A percentile compares a stretch with the other conserved stretches of the same genome.
Evolutionary conservation across 148 eudicot genomes (phyloP).

Genomic region (Cornus controversa): DNA sequence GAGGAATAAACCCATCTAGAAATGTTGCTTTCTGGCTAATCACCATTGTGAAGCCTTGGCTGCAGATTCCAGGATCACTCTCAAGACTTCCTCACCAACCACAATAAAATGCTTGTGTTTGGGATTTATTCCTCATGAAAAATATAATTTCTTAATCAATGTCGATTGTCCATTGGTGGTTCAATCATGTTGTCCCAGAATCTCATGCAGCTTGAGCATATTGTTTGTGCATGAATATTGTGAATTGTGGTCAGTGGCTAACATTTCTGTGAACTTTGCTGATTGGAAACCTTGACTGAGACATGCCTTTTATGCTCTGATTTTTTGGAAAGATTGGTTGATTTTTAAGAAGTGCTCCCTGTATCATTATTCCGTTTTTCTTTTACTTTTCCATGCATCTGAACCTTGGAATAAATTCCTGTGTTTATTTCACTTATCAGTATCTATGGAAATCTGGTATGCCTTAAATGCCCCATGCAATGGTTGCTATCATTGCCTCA

Average conservation of each 20-base stretch:
- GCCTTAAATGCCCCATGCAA: conserved; percentile 12
- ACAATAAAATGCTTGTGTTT: conserved; percentile 17
- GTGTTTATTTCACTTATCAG: conserved; percentile 33
- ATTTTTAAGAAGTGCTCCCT: conserved; percentile 4
- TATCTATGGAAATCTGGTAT: conserved; percentile 16
- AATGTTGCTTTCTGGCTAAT: conserved; percentile 16
- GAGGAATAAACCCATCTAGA: conserved; percentile 7
- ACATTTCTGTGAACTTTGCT: conserved; percentile 17
- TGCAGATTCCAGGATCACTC: conserved; percentile 9
- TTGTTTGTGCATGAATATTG: conserved; percentile 16
- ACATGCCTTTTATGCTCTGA: conserved; percentile 15
- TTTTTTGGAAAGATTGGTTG: conserved; percentile 12
- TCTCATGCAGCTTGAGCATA: conserved; percentile 32
- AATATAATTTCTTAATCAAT: conserved; percentile 11
- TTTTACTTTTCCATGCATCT: conserved; percentile 20
- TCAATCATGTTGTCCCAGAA: conserved; percentile 26
- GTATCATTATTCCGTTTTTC: conserved; percentile 2
- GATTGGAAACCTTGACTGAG: conserved; percentile 23
- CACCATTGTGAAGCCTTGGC: conserved; percentile 4
- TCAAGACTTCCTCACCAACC: conserved; percentile 13
- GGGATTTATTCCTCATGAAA: conserved; percentile 30
- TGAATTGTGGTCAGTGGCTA: conserved; percentile 21
- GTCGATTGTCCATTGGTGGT: conserved; percentile 19
- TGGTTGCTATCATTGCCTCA: not conserved
- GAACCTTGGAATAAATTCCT: conserved; percentile 42